These are phyloP conservation scores for Aphanomyces cochlioides DNA, from an alignment of 352 stramenopile species.

Conservation along the genomic window DNA sequence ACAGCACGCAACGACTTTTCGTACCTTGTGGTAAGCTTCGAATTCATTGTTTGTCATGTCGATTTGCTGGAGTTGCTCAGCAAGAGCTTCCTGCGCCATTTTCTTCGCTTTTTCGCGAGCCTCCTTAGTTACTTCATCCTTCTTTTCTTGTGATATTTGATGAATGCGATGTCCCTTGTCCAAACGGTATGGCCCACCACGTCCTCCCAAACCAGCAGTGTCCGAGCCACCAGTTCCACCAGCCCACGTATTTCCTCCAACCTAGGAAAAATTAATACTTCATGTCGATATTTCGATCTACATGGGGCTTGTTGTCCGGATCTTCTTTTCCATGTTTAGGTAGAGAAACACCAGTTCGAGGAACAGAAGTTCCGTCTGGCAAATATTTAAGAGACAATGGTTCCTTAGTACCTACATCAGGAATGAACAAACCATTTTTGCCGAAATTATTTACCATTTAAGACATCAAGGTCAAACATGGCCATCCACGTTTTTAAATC, in stretches of 20 bases:
- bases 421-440: constrained; percentile 24
- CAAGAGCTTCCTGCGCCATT: constrained; percentile 73
- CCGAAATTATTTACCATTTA: background rate
- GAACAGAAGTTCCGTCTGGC: constrained; percentile 49
- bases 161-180: constrained; percentile 92
- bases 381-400: constrained; percentile 46
- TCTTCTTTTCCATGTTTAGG: constrained; percentile 95
- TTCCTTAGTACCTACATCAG: background rate
- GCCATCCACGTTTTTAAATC: constrained; percentile 58
- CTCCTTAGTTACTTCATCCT: constrained; percentile 90
- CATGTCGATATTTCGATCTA: background rate
- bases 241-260: constrained; percentile 95
- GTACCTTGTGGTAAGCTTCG: constrained; percentile 64
- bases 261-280: background rate
- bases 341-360: constrained; percentile 58
- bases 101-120: constrained; percentile 52
- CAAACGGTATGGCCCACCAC: constrained; percentile 92
- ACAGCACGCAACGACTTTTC: background rate
- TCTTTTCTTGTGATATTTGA: constrained; percentile 91
- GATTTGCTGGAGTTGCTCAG: constrained; percentile 65
- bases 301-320: constrained; percentile 89
- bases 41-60: constrained; percentile 82
- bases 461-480: constrained; percentile 49
- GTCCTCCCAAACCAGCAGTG: constrained; percentile 88
- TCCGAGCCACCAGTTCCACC: constrained; percentile 90